Evolutionary conservation across 495 filamentous ascomycete species (phyloP).

Genomic region (Penicillium maclennaniae): DNA sequence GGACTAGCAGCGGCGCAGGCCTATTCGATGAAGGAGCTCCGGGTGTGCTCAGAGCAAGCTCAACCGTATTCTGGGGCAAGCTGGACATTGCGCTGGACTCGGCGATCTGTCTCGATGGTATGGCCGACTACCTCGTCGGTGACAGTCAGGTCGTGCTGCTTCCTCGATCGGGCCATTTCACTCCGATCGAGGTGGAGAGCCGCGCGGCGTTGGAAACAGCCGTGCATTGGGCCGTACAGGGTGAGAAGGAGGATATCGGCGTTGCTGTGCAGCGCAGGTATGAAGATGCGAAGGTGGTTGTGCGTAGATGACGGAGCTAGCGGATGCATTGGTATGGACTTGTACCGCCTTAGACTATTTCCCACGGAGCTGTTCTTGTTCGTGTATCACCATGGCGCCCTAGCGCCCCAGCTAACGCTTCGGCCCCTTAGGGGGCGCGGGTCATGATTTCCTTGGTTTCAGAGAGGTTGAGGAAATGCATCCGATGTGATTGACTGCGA

Average conservation of each 20-base stretch:
- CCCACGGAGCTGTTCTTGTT: not conserved
- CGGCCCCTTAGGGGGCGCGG: not conserved
- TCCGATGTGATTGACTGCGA: not conserved
- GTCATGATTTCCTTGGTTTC: not conserved
- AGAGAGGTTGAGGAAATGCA: not conserved
- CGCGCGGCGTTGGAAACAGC: constrained; percentile 29
- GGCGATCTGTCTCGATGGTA: constrained; percentile 41
- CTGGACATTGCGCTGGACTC: constrained; percentile 39
- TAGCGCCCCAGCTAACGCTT: not conserved
- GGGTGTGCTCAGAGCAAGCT: constrained; percentile 42
- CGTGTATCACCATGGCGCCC: not conserved
- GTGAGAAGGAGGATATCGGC: constrained; percentile 35
- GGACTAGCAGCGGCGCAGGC: constrained; percentile 35
- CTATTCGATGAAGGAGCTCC: constrained; percentile 44
- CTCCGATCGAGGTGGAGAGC: constrained; percentile 40
- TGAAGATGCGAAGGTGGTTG: constrained; percentile 29
- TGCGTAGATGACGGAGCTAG: constrained; percentile 6
- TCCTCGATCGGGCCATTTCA: constrained; percentile 39
- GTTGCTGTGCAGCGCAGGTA: constrained; percentile 26
- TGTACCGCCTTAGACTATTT: not conserved
- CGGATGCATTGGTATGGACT: not conserved
- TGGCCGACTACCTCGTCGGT: constrained; percentile 37
- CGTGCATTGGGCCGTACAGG: constrained; percentile 36
- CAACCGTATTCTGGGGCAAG: constrained; percentile 53
- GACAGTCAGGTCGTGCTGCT: constrained; percentile 41